These are phyloP conservation scores for Cynanchum wilfordii DNA, from an alignment of 257 asterid species.

Conservation along the genomic window DNA sequence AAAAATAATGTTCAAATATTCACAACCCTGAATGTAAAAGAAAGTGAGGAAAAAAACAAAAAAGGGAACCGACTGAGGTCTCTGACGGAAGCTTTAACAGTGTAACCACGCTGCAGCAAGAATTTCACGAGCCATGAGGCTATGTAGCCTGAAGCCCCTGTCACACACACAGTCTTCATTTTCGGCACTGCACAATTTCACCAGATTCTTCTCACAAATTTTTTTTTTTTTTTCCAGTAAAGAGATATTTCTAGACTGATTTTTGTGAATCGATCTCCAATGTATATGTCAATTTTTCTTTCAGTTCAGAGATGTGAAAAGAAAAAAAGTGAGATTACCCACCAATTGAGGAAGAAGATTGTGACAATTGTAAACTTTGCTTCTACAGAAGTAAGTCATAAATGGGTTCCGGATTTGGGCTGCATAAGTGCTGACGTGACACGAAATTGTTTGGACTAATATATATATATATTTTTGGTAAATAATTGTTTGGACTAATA, in stretches of 20 bases:
- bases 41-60: not conserved
- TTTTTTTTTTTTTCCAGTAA: not conserved
- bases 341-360: too few species aligned
- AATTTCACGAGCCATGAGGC: slow-evolving; percentile 67
- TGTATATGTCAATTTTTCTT: too few species aligned
- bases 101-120: slow-evolving; percentile 54
- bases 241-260: not conserved
- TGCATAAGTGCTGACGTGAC: too few species aligned
- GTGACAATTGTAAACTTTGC: too few species aligned
- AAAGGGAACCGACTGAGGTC: slow-evolving; percentile 23
- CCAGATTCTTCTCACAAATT: not conserved
- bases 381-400: too few species aligned
- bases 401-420: too few species aligned
- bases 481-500: too few species aligned
- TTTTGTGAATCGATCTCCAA: not conserved
- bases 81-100: slow-evolving; percentile 57
- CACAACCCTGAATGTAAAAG: not conserved
- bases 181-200: not conserved
- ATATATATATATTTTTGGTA: too few species aligned
- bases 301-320: too few species aligned
- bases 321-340: too few species aligned
- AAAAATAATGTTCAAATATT: not conserved
- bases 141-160: slow-evolving; percentile 62
- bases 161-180: slow-evolving; percentile 50
- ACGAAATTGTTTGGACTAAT: too few species aligned